Evolutionary conservation across 176 grass and related monocot species (phyloP).

Genomic region (sorghum (Sorghum bicolor)): Sorghum_bicolor_NCBIv3 NC_012873.2:63533001-63533500

Average conservation of each 20-base stretch:
- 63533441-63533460: neutral
- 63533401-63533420: constrained; percentile 5
- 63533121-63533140: neutral
- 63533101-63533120: neutral
- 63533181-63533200: neutral
- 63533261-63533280: neutral
- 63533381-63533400: neutral
- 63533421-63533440: neutral
- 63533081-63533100: neutral
- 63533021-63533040: neutral
- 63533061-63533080: neutral
- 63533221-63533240: neutral
- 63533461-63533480: constrained; percentile 20
- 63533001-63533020: neutral
- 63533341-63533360: neutral
- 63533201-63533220: neutral
- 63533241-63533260: neutral
- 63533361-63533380: neutral
- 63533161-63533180: neutral
- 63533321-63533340: neutral
- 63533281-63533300: neutral
- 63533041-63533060: neutral
- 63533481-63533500: too few species aligned
- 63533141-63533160: neutral
- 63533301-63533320: too few species aligned